These are phyloP conservation scores for Globisporangium cylindrosporum DNA, from an alignment of 352 stramenopile species.

Conservation along the genomic window DNA sequence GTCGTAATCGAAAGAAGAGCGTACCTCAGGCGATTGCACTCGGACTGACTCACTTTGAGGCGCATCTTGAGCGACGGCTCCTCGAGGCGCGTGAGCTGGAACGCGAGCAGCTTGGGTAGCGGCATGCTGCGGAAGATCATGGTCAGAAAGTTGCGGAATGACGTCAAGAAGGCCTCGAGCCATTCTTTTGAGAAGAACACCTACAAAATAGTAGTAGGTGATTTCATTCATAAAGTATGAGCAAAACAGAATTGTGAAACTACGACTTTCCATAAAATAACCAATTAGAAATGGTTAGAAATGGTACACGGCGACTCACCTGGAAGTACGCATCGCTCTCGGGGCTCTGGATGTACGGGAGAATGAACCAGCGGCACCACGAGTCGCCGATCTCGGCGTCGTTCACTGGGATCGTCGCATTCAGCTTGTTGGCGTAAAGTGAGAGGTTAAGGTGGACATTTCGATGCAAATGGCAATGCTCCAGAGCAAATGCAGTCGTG, in stretches of 20 bases:
- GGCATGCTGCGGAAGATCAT: slow-evolving; percentile 73
- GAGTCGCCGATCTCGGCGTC: slow-evolving; percentile 28
- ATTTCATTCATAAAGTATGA: too few species aligned
- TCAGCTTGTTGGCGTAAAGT: slow-evolving; percentile 54
- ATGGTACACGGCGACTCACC: slow-evolving; percentile 15
- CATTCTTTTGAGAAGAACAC: slow-evolving; percentile 73
- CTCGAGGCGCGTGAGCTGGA: slow-evolving; percentile 65
- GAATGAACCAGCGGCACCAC: slow-evolving; percentile 82
- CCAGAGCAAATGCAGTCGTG: not conserved
- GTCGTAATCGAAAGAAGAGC: not conserved
- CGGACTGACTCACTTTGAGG: slow-evolving; percentile 65
- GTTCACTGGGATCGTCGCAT: slow-evolving; percentile 33
- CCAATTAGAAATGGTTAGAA: not conserved
- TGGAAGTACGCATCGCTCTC: slow-evolving; percentile 75
- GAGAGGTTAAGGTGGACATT: slow-evolving; percentile 18
- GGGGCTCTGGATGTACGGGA: slow-evolving; percentile 73
- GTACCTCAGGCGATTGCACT: slow-evolving; percentile 61
- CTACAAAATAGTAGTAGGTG: too few species aligned
- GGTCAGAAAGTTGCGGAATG: slow-evolving; percentile 77
- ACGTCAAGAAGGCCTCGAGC: slow-evolving; percentile 68
- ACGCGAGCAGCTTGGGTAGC: slow-evolving; percentile 72
- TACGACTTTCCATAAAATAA: not conserved
- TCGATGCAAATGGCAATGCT: not conserved
- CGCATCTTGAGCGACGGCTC: slow-evolving; percentile 69
- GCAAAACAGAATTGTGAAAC: too few species aligned